Evolutionary conservation across 495 filamentous ascomycete genomes (phyloP), one percentile per base, ranked within the genome.

Genomic region (Aspergillus mulundensis): DNA sequence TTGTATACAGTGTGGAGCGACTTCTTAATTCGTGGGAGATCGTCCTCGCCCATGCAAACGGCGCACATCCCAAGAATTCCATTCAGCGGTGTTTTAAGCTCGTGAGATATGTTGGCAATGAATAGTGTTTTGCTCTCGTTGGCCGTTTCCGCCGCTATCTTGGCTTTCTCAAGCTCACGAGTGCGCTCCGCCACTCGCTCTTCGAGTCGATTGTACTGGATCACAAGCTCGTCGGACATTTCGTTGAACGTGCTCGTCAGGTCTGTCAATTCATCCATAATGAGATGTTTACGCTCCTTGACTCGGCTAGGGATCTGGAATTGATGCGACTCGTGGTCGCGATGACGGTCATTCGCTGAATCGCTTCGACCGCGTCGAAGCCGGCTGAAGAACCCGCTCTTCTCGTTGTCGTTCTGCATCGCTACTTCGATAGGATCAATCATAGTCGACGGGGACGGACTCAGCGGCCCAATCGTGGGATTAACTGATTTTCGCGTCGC

Each of bases 101-200:
- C 92, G 65, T 97, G 92, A 3, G 90, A 95, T 24, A 97, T 95
- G 61, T 97, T 97, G 25, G 92, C 92, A 58, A 97, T 93, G 69
- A 97, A 97, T 21, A 95, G 70, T 7, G 92, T 95, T 72, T 97
- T 96, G 75, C 89, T 94, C 68, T 95, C 88, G 62, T 95, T 96
- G 7, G 92, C 92, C 14, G 88, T 85, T 64, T 96, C 92, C 5
- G 92, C 92, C 2, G 91, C 89, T 71, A 90, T 86, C 68, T 96
- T 96, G 63, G 88, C 91, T 50, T 89, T 83, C 68, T 95, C 90
- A 3, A 95, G 79, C 65, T 95, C 88, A 19, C 79, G 79, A 19
- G 92, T 97, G 39, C 91, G 81, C 69, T 93, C 85, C 0, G 79
- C 80, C 14, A 96, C 91, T 48, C 91, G 86, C 50, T 94, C 87